Evolutionary conservation across 495 filamentous ascomycete species (phyloP).

Genomic region (Aspergillus olivimuriae): DNA sequence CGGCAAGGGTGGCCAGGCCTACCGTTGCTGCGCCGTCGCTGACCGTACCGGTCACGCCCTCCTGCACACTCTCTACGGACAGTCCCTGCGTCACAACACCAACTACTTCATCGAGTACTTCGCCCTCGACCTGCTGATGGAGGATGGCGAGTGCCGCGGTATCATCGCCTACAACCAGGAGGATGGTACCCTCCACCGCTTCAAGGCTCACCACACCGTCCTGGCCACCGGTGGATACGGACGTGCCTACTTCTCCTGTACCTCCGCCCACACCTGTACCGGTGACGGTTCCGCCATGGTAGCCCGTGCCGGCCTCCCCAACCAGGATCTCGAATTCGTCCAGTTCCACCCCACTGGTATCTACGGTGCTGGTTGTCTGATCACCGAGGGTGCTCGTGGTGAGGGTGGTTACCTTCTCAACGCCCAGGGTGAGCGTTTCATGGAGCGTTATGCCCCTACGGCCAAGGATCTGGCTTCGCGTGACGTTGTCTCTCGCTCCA

Average conservation of each 20-base stretch:
- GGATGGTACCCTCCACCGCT: slow-evolving; percentile 93
- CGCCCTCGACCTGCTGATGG: slow-evolving; percentile 92
- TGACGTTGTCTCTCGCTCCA: slow-evolving; percentile 92
- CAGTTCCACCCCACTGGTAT: slow-evolving; percentile 99
- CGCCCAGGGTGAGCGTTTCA: slow-evolving; percentile 95
- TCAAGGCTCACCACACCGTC: slow-evolving; percentile 92
- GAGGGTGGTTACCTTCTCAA: slow-evolving; percentile 98
- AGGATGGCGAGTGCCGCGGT: slow-evolving; percentile 91
- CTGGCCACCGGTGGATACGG: slow-evolving; percentile 95
- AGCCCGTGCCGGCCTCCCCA: slow-evolving; percentile 91
- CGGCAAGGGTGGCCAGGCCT: slow-evolving; percentile 95
- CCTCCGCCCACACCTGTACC: slow-evolving; percentile 94
- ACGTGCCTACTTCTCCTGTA: slow-evolving; percentile 95
- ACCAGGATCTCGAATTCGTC: slow-evolving; percentile 99
- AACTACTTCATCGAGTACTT: slow-evolving; percentile 99
- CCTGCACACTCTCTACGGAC: slow-evolving; percentile 95
- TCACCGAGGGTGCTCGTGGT: slow-evolving; percentile 96
- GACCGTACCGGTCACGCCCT: slow-evolving; percentile 95
- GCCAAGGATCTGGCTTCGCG: slow-evolving; percentile 93
- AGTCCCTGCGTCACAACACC: slow-evolving; percentile 93
- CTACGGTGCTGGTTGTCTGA: slow-evolving; percentile 96
- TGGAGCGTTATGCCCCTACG: slow-evolving; percentile 96
- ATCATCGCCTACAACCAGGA: slow-evolving; percentile 97
- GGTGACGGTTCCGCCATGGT: slow-evolving; percentile 99
- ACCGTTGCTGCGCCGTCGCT: slow-evolving; percentile 90